A percentile compares a stretch with the other conserved stretches of the same genome.
Evolutionary conservation across 495 filamentous ascomycete genomes (phyloP).

Genomic region (Bombardia bombarda): DNA sequence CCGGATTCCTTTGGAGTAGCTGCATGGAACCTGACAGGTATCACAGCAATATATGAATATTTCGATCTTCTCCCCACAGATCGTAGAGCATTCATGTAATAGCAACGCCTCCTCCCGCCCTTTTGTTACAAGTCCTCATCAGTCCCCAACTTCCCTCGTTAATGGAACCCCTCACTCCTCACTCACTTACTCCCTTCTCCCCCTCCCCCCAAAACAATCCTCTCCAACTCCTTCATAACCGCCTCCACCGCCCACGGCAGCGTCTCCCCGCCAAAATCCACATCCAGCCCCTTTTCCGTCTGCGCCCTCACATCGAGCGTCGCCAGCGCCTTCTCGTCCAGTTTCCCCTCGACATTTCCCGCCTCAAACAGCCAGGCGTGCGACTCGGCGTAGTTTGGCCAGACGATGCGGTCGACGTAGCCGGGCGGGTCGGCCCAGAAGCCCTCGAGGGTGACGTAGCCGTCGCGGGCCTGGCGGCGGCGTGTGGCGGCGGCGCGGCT

Average conservation of each 20-base stretch:
- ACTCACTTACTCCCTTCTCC: not conserved
- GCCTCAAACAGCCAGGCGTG: conserved; percentile 68
- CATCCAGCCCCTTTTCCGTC: conserved; percentile 27
- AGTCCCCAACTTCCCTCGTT: too few relatives aligned
- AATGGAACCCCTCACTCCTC: not conserved
- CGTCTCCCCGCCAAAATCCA: conserved; percentile 41
- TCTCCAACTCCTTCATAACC: conserved; percentile 35
- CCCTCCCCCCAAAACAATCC: conserved; percentile 5
- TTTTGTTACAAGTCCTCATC: too few relatives aligned
- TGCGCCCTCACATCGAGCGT: conserved; percentile 39
- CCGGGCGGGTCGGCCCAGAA: conserved; percentile 93
- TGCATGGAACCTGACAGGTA: too few relatives aligned
- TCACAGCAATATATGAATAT: too few relatives aligned
- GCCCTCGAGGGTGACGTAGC: conserved; percentile 82
- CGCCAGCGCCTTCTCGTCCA: conserved; percentile 35
- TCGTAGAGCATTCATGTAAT: too few relatives aligned
- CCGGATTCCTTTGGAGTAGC: too few relatives aligned
- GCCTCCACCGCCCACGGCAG: conserved; percentile 48
- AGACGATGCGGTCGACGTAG: conserved; percentile 91
- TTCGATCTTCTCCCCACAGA: too few relatives aligned
- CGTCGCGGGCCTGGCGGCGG: conserved; percentile 63
- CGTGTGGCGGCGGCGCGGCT: conserved; percentile 50
- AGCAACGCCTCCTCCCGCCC: too few relatives aligned
- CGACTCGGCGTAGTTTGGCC: conserved; percentile 80
- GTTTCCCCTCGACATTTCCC: conserved; percentile 49